Evolutionary conservation across 2,329 filamentous ascomycete species (phyloP).

Genomic region (Fonsecaea pedrosoi): DNA sequence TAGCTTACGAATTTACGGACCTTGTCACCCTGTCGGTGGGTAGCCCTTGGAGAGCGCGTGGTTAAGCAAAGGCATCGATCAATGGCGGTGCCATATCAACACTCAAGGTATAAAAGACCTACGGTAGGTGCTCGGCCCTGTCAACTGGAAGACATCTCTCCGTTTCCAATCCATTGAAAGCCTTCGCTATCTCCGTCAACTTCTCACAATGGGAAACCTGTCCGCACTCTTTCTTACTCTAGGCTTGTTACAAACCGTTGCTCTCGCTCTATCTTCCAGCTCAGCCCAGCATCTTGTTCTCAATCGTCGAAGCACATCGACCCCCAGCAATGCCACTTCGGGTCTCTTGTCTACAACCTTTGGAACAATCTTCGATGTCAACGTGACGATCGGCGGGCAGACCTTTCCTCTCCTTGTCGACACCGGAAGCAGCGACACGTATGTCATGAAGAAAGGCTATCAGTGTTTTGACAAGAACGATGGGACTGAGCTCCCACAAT

Average conservation of each 20-base stretch:
- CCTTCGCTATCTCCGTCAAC: background rate
- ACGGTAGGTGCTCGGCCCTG: background rate
- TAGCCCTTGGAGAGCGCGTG: background rate
- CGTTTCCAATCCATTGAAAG: background rate
- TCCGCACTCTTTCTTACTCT: slow-evolving; percentile 2
- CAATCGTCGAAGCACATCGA: slow-evolving; percentile 8
- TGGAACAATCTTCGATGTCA: slow-evolving; percentile 25
- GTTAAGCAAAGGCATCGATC: background rate
- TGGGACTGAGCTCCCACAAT: slow-evolving; percentile 19
- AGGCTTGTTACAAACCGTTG: background rate
- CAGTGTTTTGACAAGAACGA: slow-evolving; percentile 44
- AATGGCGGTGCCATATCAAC: background rate
- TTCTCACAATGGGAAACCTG: slow-evolving; percentile 4
- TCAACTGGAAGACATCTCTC: background rate
- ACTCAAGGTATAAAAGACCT: background rate
- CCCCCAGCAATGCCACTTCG: slow-evolving; percentile 5
- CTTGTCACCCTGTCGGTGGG: background rate
- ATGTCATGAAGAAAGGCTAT: slow-evolving; percentile 48
- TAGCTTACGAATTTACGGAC: slow-evolving; percentile 1
- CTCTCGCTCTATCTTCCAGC: slow-evolving; percentile 3
- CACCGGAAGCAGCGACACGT: slow-evolving; percentile 58
- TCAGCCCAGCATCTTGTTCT: slow-evolving; percentile 15
- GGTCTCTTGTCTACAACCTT: slow-evolving; percentile 11
- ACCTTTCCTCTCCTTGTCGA: slow-evolving; percentile 52
- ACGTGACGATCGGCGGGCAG: slow-evolving; percentile 43